Evolutionary conservation across 768 basidiomycete genomes (phyloP).

Genomic region (Kwoniella dejecticola): DNA sequence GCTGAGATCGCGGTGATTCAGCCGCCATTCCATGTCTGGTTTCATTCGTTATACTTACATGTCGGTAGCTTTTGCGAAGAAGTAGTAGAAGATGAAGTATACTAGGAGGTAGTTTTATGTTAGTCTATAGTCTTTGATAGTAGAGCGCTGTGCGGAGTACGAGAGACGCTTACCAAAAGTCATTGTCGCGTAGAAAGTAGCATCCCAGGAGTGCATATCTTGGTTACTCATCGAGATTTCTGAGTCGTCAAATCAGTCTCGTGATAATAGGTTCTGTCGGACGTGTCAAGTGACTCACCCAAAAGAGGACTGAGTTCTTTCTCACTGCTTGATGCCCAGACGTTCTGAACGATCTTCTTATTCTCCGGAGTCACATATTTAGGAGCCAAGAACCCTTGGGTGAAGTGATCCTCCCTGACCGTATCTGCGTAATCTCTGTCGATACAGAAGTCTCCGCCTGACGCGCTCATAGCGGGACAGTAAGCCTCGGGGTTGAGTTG

Average conservation of each 20-base stretch:
- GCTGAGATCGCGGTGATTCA: neutral
- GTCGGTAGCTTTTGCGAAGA: conserved; percentile 19
- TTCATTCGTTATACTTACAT: conserved; percentile 18
- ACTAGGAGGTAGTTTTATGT: neutral
- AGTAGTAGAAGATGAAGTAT: conserved; percentile 35
- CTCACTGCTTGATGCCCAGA: conserved; percentile 20
- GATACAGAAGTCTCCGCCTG: conserved; percentile 37
- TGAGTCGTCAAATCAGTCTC: neutral
- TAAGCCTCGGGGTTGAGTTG: conserved; percentile 24
- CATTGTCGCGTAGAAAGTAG: conserved; percentile 32
- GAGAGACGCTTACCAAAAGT: conserved; percentile 25
- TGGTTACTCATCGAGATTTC: conserved; percentile 32
- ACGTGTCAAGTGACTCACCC: conserved; percentile 14
- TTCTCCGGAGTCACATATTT: conserved; percentile 40
- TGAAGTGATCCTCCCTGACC: conserved; percentile 31
- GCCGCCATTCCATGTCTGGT: neutral
- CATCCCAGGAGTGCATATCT: conserved; percentile 39
- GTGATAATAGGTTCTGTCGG: too few relatives aligned
- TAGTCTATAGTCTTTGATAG: too few relatives aligned
- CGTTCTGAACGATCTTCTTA: conserved; percentile 13
- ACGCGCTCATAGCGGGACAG: conserved; percentile 32
- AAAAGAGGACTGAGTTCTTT: conserved; percentile 24
- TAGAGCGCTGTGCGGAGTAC: too few relatives aligned
- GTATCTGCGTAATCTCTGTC: conserved; percentile 29
- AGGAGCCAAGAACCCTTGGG: conserved; percentile 31